Evolutionary conservation across 495 filamentous ascomycete species (phyloP).

Genomic region (Penicillium roqueforti): DNA sequence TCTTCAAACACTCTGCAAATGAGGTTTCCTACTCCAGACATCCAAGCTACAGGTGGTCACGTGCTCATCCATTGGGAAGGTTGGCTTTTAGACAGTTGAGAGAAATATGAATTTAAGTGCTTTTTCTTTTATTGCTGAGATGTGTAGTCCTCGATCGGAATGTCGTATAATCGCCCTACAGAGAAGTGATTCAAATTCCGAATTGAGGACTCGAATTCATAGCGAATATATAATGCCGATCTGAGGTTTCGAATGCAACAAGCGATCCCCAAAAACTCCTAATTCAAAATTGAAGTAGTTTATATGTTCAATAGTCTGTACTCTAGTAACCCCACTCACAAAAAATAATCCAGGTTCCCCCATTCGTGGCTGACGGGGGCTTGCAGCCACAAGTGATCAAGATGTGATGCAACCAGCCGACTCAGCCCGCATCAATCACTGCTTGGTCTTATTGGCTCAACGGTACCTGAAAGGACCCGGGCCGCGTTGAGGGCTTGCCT

Average conservation of each 20-base stretch:
- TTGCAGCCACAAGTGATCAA: not conserved
- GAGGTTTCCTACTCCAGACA: not conserved
- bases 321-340: not conserved
- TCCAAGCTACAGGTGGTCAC: not conserved
- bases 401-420: constrained; percentile 1
- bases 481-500: not conserved
- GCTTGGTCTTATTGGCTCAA: not conserved
- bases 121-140: no score
- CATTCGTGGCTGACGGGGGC: constrained; percentile 1
- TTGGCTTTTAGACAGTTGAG: not conserved
- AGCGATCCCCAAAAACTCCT: not conserved
- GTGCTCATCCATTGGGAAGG: not conserved
- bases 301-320: no score
- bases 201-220: not conserved
- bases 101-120: no score
- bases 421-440: not conserved
- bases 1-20: not conserved
- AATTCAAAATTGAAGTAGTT: no score
- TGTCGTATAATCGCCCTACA: not conserved
- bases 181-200: not conserved
- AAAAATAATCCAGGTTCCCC: not conserved
- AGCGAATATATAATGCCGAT: not conserved
- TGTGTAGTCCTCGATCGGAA: not conserved
- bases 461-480: constrained; percentile 1
- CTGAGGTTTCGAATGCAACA: not conserved